These are phyloP conservation scores for Globisporangium yorkense DNA, from an alignment of 352 stramenopile species.

Conservation along the genomic window DNA sequence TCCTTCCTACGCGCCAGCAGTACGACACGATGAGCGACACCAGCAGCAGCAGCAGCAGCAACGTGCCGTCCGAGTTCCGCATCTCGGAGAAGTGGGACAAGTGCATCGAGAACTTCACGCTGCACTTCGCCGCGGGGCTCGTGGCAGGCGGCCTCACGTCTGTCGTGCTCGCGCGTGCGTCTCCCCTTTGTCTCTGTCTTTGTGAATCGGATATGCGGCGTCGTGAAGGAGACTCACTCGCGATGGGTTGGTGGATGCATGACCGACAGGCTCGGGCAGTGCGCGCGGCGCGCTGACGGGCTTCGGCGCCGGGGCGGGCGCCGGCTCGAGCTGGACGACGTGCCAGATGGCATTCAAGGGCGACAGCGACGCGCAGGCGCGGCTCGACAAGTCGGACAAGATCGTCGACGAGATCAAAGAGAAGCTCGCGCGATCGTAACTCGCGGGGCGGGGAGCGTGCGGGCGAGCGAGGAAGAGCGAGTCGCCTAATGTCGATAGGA, in stretches of 20 bases:
- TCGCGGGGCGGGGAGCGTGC: neutral
- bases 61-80: slow-evolving; percentile 83
- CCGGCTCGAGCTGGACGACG: slow-evolving; percentile 81
- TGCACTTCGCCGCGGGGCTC: slow-evolving; percentile 79
- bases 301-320: slow-evolving; percentile 60
- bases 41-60: slow-evolving; percentile 31
- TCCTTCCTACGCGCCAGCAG: neutral
- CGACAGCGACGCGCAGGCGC: slow-evolving; percentile 51
- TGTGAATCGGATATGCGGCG: neutral
- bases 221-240: neutral
- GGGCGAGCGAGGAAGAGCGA: neutral
- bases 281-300: slow-evolving; percentile 62
- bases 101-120: slow-evolving; percentile 85
- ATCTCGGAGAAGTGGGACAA: slow-evolving; percentile 91
- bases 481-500: no score
- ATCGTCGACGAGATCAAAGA: slow-evolving; percentile 70
- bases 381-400: slow-evolving; percentile 75
- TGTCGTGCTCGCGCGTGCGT: slow-evolving; percentile 78
- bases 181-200: neutral
- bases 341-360: slow-evolving; percentile 81
- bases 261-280: slow-evolving; percentile 44
- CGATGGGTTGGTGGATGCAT: neutral
- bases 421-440: slow-evolving; percentile 27
- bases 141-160: slow-evolving; percentile 79
- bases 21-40: slow-evolving; percentile 6